phyloP scores from a whole-genome alignment of 2,329 filamentous ascomycete genomes.

The Coniella lustricola region DNA sequence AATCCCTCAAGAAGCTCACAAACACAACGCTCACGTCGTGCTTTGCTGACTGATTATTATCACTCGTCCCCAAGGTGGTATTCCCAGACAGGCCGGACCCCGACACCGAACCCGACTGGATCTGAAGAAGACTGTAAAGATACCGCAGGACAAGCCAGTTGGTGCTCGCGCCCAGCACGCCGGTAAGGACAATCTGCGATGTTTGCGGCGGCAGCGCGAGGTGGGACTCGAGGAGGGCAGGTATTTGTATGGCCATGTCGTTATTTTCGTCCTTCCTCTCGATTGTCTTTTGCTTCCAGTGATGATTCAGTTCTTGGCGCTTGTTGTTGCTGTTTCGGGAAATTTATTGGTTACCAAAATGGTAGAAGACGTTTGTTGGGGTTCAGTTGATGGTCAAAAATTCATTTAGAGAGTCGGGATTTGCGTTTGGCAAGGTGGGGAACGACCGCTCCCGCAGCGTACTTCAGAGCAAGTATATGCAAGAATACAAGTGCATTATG shows the following conservation, averaged over 20 bases:
- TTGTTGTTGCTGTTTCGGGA: neutral
- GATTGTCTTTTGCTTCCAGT: neutral
- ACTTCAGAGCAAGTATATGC: too few species aligned
- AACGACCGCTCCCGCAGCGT: neutral
- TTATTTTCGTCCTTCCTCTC: neutral
- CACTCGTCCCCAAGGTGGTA: conserved; percentile 7
- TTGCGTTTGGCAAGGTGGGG: conserved; percentile 4
- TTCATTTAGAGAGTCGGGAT: conserved; percentile 11
- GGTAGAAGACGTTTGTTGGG: too few species aligned
- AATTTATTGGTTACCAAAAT: too few species aligned
- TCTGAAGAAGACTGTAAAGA: conserved; percentile 40
- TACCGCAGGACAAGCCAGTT: conserved; percentile 60
- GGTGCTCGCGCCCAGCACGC: conserved; percentile 55
- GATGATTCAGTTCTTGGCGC: too few species aligned
- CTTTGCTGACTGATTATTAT: conserved; percentile 24
- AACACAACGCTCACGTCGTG: conserved; percentile 55
- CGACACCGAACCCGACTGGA: too few species aligned
- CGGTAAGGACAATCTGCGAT: conserved; percentile 60
- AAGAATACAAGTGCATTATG: too few species aligned
- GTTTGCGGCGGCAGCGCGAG: conserved; percentile 49
- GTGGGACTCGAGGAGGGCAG: conserved; percentile 59
- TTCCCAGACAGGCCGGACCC: too few species aligned
- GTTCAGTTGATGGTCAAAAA: too few species aligned
- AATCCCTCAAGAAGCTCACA: conserved; percentile 76
- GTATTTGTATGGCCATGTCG: conserved; percentile 31